Base-by-base conservation (phyloP, 148 eudicot genomes). In the Pouteria glomerata region DNA sequence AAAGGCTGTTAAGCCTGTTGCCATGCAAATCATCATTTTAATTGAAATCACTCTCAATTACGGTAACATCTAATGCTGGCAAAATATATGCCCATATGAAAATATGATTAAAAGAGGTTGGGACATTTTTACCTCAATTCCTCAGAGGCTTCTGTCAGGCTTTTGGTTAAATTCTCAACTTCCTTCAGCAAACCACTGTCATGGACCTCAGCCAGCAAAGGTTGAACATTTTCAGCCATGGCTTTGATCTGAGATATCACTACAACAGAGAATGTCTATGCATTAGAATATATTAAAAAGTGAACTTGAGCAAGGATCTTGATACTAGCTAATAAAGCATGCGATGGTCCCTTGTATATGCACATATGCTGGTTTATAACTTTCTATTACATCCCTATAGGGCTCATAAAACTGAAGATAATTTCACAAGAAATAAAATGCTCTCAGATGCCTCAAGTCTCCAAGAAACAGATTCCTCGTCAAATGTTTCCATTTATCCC, bases 161-260 rank as follows among this genome's bases (percentile, higher is more conserved):
- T 90, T 89, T 76, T 93, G 55, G 97, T 89, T 77, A 93, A 87
- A 79, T 66, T 80, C 82, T 93, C 97, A 72, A 87, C 92, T 82
- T 93, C 98, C 82, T 85, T 87, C 70, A 93, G 88, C 85, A 93
- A 86, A 66, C 98, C 98, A 81, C 90, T 81, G 62, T 86, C 88
- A 50, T 84, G 94, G 75, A 90, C 87, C 82, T 93, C 95, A 3
- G 97, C 83, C 64, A 90, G 80, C 80, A 90, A 72, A 82, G 98
- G 98, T 82, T 93, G 95, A 71, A 89, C 78, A 81, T 93, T 92
- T 73, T 93, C 98, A 39, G 98, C 90, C 89, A 93, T 89, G 82
- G 91, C 97, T 82, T 87, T 74, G 62, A 93, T 85, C 97, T 91
- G 91, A 86, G 81, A 78, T 77, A 84, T 75, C 81, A 87, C 89